A percentile compares a stretch with the other conserved stretches of the same genome.
Conservation (phyloP, 148 eudicot genomes). For the Spergularia bocconei region DNA sequence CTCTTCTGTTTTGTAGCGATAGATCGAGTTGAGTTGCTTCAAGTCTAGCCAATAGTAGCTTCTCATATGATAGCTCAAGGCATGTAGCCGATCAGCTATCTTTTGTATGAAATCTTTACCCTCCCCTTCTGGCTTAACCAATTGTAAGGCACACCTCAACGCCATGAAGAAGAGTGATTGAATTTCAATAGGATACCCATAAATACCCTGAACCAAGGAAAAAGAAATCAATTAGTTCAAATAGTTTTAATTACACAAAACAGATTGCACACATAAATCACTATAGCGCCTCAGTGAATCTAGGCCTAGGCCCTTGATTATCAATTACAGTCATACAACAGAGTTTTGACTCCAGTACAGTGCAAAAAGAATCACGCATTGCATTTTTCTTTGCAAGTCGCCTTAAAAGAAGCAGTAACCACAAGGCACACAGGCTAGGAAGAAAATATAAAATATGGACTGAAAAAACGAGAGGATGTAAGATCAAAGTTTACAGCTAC, state of each 20-base stretch:
- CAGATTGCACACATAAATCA: not conserved
- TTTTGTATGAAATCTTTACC: slow-evolving; percentile 43
- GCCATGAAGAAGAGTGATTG: slow-evolving; percentile 60
- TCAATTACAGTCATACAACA: not conserved
- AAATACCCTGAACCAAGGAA: slow-evolving; percentile 32
- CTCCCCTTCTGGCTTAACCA: slow-evolving; percentile 52
- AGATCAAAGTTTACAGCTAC: not conserved
- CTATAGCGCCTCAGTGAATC: not conserved
- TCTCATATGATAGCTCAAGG: slow-evolving; percentile 61
- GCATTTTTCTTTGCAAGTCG: not conserved
- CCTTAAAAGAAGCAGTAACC: not conserved
- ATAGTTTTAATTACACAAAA: not conserved
- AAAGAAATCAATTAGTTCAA: not conserved
- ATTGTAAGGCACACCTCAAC: slow-evolving; percentile 44
- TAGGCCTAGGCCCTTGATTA: not conserved
- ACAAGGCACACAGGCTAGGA: not conserved
- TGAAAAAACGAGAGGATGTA: not conserved
- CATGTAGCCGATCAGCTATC: slow-evolving; percentile 49
- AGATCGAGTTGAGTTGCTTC: slow-evolving; percentile 54
- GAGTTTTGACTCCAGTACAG: not conserved
- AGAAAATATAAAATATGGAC: not conserved
- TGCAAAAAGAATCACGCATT: not conserved
- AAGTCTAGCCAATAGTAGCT: slow-evolving; percentile 55
- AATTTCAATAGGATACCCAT: slow-evolving; percentile 52
- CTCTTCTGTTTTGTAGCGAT: slow-evolving; percentile 57